Percentiles rank a stretch among this genome's conserved stretches.
These are phyloP conservation scores for Scheffersomyces stipitis DNA, from an alignment of 805 yeast species.

Conservation along the genomic window DNA sequence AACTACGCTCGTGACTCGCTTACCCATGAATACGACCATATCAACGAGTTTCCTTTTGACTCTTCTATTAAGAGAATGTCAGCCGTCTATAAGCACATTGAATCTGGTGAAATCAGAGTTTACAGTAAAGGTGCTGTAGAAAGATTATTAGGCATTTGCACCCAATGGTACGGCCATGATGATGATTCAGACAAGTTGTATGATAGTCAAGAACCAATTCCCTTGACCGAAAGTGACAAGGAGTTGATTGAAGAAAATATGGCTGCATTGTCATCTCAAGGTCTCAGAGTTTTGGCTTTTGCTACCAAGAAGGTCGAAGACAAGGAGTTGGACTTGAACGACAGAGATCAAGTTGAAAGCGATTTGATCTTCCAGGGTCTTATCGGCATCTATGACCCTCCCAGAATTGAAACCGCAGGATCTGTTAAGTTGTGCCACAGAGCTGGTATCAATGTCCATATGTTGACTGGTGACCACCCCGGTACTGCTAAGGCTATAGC, in stretches of 20 bases:
- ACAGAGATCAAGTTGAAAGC: constrained; percentile 47
- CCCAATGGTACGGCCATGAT: constrained; percentile 47
- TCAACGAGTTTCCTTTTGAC: constrained; percentile 73
- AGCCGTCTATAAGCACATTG: constrained; percentile 43
- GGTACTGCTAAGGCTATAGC: constrained; percentile 80
- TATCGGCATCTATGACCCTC: constrained; percentile 80
- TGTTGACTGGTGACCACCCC: constrained; percentile 82
- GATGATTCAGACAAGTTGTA: constrained; percentile 8
- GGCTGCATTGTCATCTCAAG: constrained; percentile 59
- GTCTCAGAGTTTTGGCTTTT: constrained; percentile 61
- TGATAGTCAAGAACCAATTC: constrained; percentile 14
- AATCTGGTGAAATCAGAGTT: constrained; percentile 25
- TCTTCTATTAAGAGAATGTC: constrained; percentile 74
- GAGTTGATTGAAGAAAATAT: constrained; percentile 51
- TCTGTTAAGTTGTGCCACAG: constrained; percentile 66
- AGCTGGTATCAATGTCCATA: constrained; percentile 78
- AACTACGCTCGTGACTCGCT: constrained; percentile 46
- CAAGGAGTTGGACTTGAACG: constrained; percentile 16
- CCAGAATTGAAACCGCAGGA: constrained; percentile 64
- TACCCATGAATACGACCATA: constrained; percentile 36
- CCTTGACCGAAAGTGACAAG: constrained; percentile 43
- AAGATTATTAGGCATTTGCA: constrained; percentile 58
- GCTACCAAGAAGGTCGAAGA: constrained; percentile 43
- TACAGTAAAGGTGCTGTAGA: constrained; percentile 80
- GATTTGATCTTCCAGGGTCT: constrained; percentile 61